Evolutionary conservation across 352 stramenopile species (phyloP).

Genomic region (Globisporangium megalacanthum): DNA sequence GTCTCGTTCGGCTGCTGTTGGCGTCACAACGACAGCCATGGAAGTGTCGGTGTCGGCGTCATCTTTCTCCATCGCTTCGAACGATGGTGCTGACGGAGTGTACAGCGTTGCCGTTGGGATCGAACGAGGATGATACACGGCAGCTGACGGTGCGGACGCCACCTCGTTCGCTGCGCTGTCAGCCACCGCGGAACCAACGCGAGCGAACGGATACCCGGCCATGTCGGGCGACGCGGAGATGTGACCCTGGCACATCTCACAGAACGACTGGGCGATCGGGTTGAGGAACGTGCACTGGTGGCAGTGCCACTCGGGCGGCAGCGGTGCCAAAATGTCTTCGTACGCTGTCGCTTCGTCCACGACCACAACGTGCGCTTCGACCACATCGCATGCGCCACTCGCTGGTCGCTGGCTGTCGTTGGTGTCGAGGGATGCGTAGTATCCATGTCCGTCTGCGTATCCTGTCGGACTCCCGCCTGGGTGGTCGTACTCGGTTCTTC

Average conservation of each 20-base stretch:
- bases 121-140: background rate
- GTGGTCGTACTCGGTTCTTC: background rate
- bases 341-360: conserved; percentile 20
- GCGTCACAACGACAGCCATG: background rate
- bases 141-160: background rate
- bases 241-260: conserved; percentile 51
- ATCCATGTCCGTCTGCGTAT: background rate
- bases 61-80: conserved; percentile 9
- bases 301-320: background rate
- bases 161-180: too few relatives aligned
- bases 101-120: conserved; percentile 18
- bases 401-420: background rate
- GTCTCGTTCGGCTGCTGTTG: background rate
- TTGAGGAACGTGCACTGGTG: conserved; percentile 59
- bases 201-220: background rate
- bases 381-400: conserved; percentile 7
- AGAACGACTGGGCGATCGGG: conserved; percentile 50
- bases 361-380: conserved; percentile 40
- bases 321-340: conserved; percentile 7
- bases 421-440: background rate
- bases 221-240: conserved; percentile 22
- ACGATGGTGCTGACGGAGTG: conserved; percentile 20
- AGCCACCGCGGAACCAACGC: background rate
- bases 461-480: background rate
- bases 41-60: background rate